phyloP scores from a whole-genome alignment of 306 rosid species.

The Citrullus colocynthis region DNA sequence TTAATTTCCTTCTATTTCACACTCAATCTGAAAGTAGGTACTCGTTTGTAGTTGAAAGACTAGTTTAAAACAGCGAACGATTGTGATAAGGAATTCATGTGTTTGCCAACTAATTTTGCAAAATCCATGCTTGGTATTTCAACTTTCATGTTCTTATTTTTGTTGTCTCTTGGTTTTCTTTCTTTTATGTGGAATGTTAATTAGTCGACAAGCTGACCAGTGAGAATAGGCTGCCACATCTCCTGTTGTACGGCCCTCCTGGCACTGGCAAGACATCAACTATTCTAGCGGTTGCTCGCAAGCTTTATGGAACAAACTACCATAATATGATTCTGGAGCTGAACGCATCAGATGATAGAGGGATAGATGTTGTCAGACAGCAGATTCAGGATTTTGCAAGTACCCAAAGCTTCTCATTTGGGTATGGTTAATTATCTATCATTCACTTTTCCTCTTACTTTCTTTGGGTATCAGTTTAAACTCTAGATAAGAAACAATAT shows the following conservation, averaged over 20 bases:
- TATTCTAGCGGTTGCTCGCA: conserved; percentile 82
- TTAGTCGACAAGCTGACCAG: conserved; percentile 80
- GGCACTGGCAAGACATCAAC: conserved; percentile 97
- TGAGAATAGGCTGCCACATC: conserved; percentile 89
- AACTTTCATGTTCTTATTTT: not conserved
- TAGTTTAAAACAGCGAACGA: not conserved
- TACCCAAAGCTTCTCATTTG: conserved; percentile 82
- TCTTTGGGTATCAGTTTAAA: not conserved
- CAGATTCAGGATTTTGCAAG: conserved; percentile 96
- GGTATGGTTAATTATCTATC: conserved; percentile 29
- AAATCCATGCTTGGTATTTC: not conserved
- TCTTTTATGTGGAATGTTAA: conserved; percentile 9
- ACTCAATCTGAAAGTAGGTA: not conserved
- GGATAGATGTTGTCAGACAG: conserved; percentile 85
- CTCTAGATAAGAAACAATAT: not conserved
- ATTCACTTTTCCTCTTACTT: not conserved
- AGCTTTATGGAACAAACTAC: conserved; percentile 65
- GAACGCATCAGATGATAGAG: conserved; percentile 93
- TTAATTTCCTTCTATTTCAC: not conserved
- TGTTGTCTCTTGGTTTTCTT: not conserved
- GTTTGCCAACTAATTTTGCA: not conserved
- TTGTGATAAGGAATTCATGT: not conserved
- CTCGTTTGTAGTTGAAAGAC: not conserved
- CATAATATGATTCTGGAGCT: conserved; percentile 81
- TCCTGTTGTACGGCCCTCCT: conserved; percentile 86